phyloP scores from a whole-genome alignment of 352 stramenopile species.

The Phytopythium cucurbitacearum region DNA sequence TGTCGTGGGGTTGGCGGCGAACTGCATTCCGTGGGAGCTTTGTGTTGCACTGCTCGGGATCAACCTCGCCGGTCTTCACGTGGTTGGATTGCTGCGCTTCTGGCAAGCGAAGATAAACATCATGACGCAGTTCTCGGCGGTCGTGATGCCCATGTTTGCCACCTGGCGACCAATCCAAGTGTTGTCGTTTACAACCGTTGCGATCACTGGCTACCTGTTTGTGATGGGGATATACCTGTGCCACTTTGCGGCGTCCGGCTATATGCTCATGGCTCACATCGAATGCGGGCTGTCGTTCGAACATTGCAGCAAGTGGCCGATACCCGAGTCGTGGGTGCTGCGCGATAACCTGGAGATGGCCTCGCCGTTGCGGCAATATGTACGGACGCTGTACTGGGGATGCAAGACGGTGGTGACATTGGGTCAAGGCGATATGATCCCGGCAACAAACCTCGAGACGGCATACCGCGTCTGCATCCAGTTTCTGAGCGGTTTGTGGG shows the following conservation, averaged over 20 bases:
- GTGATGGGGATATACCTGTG: constrained; percentile 48
- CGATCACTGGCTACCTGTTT: constrained; percentile 37
- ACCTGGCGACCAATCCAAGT: constrained; percentile 17
- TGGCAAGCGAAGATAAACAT: constrained; percentile 13
- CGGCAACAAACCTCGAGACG: constrained; percentile 48
- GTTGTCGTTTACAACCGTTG: constrained; percentile 44
- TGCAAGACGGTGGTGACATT: constrained; percentile 71
- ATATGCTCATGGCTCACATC: constrained; percentile 57
- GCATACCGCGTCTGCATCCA: constrained; percentile 58
- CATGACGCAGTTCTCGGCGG: constrained; percentile 12
- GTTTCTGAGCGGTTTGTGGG: constrained; percentile 58
- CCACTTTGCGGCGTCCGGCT: constrained; percentile 46
- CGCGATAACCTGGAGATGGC: constrained; percentile 47
- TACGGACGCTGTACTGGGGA: constrained; percentile 61
- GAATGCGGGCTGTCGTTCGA: constrained; percentile 34
- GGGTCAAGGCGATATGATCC: constrained; percentile 62
- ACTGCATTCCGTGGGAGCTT: constrained; percentile 42
- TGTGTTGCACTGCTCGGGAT: constrained; percentile 9
- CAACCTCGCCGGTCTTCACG: constrained; percentile 43
- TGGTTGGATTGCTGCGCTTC: constrained; percentile 27
- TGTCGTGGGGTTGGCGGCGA: constrained; percentile 8
- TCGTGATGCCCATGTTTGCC: constrained; percentile 17
- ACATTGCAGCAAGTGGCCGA: constrained; percentile 19
- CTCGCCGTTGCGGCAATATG: constrained; percentile 40
- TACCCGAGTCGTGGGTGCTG: constrained; percentile 38